phyloP scores from a whole-genome alignment of 306 rosid genomes.

The Begonia loranthoides region DNA sequence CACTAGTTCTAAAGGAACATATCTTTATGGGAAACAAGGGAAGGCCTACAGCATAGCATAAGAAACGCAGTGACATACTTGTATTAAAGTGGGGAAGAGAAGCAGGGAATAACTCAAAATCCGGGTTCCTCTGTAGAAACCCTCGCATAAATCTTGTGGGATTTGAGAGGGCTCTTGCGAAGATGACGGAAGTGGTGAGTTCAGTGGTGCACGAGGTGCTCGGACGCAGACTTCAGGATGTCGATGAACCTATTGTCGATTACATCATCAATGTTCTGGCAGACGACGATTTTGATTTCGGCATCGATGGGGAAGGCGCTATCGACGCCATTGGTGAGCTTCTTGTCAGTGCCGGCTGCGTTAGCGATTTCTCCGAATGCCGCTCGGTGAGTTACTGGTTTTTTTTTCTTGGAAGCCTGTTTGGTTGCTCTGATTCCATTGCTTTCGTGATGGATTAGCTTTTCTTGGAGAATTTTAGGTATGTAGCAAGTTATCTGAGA shows the following conservation, averaged over 20 bases:
- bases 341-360: slow-evolving; percentile 80
- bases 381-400: slow-evolving; percentile 50
- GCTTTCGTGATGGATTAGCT: no score
- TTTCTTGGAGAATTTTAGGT: slow-evolving; percentile 25
- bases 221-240: slow-evolving; percentile 53
- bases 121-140: no score
- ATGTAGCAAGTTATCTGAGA: slow-evolving; percentile 61
- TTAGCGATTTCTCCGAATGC: slow-evolving; percentile 56
- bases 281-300: slow-evolving; percentile 92
- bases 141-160: no score
- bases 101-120: no score
- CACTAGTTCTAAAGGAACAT: no score
- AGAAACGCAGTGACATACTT: no score
- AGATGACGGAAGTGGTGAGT: slow-evolving; percentile 85
- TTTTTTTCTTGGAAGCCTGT: neutral
- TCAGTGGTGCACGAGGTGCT: slow-evolving; percentile 80
- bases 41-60: no score
- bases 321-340: slow-evolving; percentile 83
- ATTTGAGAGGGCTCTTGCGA: neutral
- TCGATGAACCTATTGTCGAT: slow-evolving; percentile 77
- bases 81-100: no score
- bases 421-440: slow-evolving; percentile 6
- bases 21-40: no score
- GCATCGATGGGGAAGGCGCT: slow-evolving; percentile 78
- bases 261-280: slow-evolving; percentile 93